Conservation (phyloP, 176 grass and related monocot genomes). For the Oryza australiensis region DNA sequence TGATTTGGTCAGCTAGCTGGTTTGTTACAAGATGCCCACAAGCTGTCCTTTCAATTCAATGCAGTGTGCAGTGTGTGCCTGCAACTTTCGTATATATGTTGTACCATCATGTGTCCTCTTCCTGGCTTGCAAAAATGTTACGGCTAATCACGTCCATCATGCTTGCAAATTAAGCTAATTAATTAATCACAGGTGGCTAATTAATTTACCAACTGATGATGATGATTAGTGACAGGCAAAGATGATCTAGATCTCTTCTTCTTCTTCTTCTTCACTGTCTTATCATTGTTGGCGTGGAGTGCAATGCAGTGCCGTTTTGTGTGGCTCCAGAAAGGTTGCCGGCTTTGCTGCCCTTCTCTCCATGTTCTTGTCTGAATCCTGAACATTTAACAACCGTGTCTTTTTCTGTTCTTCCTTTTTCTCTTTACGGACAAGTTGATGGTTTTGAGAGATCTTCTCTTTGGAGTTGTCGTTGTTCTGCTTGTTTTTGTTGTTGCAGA, state of each 20-base stretch:
- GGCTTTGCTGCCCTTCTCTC: neutral
- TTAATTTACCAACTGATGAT: neutral
- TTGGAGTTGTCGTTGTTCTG: neutral
- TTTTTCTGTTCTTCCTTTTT: neutral
- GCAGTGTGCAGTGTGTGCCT: neutral
- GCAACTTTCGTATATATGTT: constrained; percentile 1
- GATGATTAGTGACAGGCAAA: neutral
- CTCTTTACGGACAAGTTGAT: neutral
- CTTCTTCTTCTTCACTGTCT: neutral
- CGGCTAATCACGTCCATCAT: neutral
- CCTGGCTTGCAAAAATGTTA: neutral
- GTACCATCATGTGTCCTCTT: neutral
- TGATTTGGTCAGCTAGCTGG: constrained; percentile 41
- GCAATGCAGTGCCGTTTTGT: constrained; percentile 36
- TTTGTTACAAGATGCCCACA: constrained; percentile 52
- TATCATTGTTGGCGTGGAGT: constrained; percentile 10
- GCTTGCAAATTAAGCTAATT: neutral
- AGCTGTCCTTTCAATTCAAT: constrained; percentile 36
- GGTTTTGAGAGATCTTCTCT: neutral
- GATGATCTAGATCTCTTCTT: neutral
- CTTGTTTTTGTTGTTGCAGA: neutral
- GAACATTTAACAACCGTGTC: neutral
- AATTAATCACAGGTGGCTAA: neutral
- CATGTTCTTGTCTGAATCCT: constrained; percentile 8
- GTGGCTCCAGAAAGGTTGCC: constrained; percentile 43